These are phyloP conservation scores for Mortierella sp. DNA, from an alignment of 371 early-diverging fungal genomes.

Conservation along the genomic window DNA sequence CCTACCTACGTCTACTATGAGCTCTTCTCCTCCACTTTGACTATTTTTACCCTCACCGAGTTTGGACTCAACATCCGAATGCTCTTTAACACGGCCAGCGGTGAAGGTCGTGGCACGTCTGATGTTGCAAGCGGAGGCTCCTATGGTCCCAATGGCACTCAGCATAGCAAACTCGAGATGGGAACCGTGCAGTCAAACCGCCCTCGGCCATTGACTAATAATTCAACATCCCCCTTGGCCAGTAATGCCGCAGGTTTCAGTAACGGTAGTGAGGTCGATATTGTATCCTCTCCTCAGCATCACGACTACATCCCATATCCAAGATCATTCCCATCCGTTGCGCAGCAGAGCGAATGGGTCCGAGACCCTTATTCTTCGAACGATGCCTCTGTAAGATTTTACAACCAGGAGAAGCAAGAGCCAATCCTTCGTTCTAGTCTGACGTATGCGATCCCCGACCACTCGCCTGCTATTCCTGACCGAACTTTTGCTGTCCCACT, in stretches of 20 bases:
- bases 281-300: slow-evolving; percentile 3
- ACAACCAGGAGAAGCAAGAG: slow-evolving; percentile 7
- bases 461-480: slow-evolving; percentile 6
- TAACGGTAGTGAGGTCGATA: slow-evolving; percentile 21
- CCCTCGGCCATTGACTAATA: slow-evolving; percentile 32
- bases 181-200: slow-evolving; percentile 14
- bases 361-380: slow-evolving; percentile 16
- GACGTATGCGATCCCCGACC: not conserved
- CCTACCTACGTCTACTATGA: slow-evolving; percentile 55
- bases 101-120: slow-evolving; percentile 4
- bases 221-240: slow-evolving; percentile 41
- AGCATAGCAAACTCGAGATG: slow-evolving; percentile 39
- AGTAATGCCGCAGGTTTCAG: slow-evolving; percentile 21
- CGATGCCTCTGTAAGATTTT: not conserved
- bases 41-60: slow-evolving; percentile 53
- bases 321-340: not conserved
- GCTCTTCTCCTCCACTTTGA: slow-evolving; percentile 54
- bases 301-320: slow-evolving; percentile 12
- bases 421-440: not conserved
- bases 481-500: slow-evolving; percentile 13
- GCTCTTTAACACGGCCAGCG: slow-evolving; percentile 35
- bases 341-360: not conserved
- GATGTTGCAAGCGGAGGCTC: slow-evolving; percentile 8
- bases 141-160: slow-evolving; percentile 10
- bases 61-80: slow-evolving; percentile 56